Conservation (phyloP, 495 filamentous ascomycete genomes). For the Penicillium subrubescens region DNA sequence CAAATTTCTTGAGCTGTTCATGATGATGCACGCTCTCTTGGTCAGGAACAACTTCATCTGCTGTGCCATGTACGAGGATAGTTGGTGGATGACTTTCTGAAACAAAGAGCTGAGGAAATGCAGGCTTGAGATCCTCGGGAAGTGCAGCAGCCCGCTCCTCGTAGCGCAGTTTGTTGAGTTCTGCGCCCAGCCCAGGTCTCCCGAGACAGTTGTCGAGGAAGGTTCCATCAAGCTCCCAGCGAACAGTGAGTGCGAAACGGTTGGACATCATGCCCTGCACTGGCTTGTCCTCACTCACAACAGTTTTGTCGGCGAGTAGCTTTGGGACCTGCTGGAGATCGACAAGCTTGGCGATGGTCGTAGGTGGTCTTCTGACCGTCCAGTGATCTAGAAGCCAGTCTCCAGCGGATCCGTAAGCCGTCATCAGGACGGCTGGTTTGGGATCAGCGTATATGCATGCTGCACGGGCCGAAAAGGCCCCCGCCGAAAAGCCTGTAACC, state of each 20-base stretch:
- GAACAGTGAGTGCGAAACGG: conserved; percentile 20
- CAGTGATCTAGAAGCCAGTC: conserved; percentile 34
- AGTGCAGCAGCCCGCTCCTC: conserved; percentile 16
- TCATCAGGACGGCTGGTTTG: conserved; percentile 33
- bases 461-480: conserved; percentile 39
- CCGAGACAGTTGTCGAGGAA: conserved; percentile 24
- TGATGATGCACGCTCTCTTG: conserved; percentile 26
- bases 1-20: conserved; percentile 17
- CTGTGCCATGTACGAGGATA: conserved; percentile 35
- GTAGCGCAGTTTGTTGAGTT: conserved; percentile 15
- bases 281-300: conserved; percentile 23
- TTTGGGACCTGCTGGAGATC: conserved; percentile 12
- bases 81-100: conserved; percentile 32
- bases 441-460: conserved; percentile 39
- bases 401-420: conserved; percentile 35
- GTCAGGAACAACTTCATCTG: conserved; percentile 31
- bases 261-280: conserved; percentile 2
- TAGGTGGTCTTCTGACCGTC: conserved; percentile 17
- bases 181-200: conserved; percentile 14
- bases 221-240: conserved; percentile 20
- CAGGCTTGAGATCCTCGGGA: conserved; percentile 21
- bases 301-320: conserved; percentile 14
- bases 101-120: conserved; percentile 36
- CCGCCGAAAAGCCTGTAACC: conserved; percentile 40
- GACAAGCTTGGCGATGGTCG: conserved; percentile 19